Evolutionary conservation across 768 basidiomycete species (phyloP).

Genomic region (Tulasnella sp.): DNA sequence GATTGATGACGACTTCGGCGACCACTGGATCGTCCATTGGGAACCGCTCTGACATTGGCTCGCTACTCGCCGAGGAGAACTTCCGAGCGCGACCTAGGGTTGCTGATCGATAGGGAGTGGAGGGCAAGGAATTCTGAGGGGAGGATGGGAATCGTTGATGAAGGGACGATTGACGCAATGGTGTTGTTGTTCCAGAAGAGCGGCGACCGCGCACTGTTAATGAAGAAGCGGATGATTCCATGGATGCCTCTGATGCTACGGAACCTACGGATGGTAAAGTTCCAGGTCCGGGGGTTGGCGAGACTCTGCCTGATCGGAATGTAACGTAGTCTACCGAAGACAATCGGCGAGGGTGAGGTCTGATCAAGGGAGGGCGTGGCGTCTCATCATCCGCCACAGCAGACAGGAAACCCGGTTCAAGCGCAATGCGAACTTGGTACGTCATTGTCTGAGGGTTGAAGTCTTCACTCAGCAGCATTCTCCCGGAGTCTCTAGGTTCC

Average conservation of each 20-base stretch:
- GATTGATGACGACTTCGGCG: slow-evolving; percentile 72
- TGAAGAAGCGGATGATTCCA: background rate
- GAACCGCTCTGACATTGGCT: background rate
- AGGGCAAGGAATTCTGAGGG: background rate
- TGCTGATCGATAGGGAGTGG: background rate
- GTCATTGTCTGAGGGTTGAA: background rate
- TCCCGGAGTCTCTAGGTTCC: slow-evolving; percentile 15
- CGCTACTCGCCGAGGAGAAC: background rate
- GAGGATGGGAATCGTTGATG: slow-evolving; percentile 13
- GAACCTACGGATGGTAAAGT: background rate
- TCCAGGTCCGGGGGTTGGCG: background rate
- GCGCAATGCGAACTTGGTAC: background rate
- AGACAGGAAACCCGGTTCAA: background rate
- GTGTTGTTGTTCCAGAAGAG: background rate
- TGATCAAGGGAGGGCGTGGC: background rate
- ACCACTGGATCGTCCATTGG: slow-evolving; percentile 52
- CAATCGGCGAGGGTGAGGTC: background rate
- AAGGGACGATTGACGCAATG: background rate
- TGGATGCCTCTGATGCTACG: background rate
- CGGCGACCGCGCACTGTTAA: slow-evolving; percentile 2
- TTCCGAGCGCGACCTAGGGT: background rate
- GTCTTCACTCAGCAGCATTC: slow-evolving; percentile 16
- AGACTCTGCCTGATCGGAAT: background rate
- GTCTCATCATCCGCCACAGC: background rate
- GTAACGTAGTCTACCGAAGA: slow-evolving; percentile 1